Base-by-base conservation (phyloP, 2,329 filamentous ascomycete species). In the Diaporthe nobilis region DNA sequence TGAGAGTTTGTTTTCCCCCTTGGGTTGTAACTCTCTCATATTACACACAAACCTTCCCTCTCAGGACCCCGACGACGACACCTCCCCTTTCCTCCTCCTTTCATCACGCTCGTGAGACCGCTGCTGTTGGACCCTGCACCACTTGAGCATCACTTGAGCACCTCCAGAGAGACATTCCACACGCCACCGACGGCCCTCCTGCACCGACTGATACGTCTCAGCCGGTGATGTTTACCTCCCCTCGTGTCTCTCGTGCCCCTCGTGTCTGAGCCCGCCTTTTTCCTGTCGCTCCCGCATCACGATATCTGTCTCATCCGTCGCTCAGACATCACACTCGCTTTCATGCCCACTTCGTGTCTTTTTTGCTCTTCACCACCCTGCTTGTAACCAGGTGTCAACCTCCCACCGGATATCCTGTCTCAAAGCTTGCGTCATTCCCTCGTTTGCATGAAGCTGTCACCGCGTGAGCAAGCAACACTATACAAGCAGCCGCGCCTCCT, bases 61-160 rank as follows among this genome's bases (percentile, higher is more conserved):
- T 42, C 28, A 44, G 15, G 7, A 22, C 39, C 49, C 37, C 58
- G 34, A 49, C 47, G 31, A 53, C 20, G n/a, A 31, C 61, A 17
- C 55, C 6, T 68, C 57, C 34, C 12, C 34, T 22, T 22, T 28
- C 15, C 15, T 53, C 65, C 47, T 67, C 75, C 60, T 74, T 74
- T 76, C 72, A 74, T 65, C 57, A 68, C 68, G 57, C 65, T 71
- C 47, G 75, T 74, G 71, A 75, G 34, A 73, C 74, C 53, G 39
- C 28, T n/a, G 42, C 63, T 71, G 65, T 61, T 55, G 47, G 47
- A 51, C 63, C 60, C n/a, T 76, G 75, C 63, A 65, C 65, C 47
- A 76, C 61, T 49, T 37, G 61, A 65, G 25, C 61, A 31, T 57
- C 55, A 76, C 61, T 49, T 37, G 61, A 65, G 25, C 61, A 31